Conservation (phyloP, 352 stramenopile genomes). For the Globisporangium echinulatum region DNA sequence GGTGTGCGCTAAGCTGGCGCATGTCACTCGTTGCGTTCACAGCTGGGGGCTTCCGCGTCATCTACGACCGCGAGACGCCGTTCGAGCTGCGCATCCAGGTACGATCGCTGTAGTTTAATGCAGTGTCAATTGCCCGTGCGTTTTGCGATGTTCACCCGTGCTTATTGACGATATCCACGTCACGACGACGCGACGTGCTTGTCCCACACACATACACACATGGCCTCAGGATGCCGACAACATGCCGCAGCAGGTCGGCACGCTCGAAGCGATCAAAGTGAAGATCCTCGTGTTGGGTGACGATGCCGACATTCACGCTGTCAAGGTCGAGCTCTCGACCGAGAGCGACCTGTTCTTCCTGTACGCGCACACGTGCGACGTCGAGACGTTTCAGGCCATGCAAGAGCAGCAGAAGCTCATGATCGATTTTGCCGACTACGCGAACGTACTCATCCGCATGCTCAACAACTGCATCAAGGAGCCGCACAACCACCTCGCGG, state of each 20-base stretch:
- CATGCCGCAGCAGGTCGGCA: conserved; percentile 86
- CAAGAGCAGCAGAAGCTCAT: conserved; percentile 95
- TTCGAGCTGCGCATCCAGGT: conserved; percentile 89
- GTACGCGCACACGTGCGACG: conserved; percentile 88
- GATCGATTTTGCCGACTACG: conserved; percentile 93
- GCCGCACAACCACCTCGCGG: conserved; percentile 89
- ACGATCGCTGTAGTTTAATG: neutral
- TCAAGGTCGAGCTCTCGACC: conserved; percentile 89
- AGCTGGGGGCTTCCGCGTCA: conserved; percentile 81
- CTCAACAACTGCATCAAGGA: conserved; percentile 96
- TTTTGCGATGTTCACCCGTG: neutral
- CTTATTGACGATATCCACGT: too few relatives aligned
- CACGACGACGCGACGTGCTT: neutral
- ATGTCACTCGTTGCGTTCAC: conserved; percentile 2
- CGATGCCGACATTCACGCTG: conserved; percentile 73
- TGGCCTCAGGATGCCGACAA: conserved; percentile 59
- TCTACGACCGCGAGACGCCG: conserved; percentile 89
- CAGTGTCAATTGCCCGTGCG: too few relatives aligned
- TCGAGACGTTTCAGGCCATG: conserved; percentile 83
- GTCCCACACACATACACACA: neutral
- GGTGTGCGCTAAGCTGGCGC: too few relatives aligned
- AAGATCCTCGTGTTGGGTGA: conserved; percentile 90
- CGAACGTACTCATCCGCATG: conserved; percentile 92
- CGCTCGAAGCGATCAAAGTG: conserved; percentile 92
- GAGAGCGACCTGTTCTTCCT: conserved; percentile 94